Evolutionary conservation across 768 basidiomycete species (phyloP), one percentile per base, ranked within the genome.

Genomic region (Brasilioporus rufonigricans): DNA sequence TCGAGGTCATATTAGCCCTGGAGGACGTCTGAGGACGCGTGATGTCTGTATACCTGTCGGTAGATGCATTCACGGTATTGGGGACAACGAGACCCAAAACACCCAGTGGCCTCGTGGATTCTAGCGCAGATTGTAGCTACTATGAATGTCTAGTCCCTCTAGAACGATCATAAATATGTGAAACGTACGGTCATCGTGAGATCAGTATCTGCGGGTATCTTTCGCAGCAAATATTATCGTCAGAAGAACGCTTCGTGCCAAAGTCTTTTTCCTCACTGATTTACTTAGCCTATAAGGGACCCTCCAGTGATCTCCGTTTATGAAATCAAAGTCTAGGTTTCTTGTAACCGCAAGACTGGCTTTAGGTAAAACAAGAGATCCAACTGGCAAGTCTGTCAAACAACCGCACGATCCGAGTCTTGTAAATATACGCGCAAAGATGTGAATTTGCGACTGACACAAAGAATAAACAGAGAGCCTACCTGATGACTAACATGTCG

Each of bases 401-500:
- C 81, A 81, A 27, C 89, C 90, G 62, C 90, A 93, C 7, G 90
- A 91, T 40, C 91, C 90, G n/a, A 91, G 75, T 57, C 89, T 91
- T 65, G 44, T 58, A 50, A 18, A 40, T 32, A 40, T 43, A 32
- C 39, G 32, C 29, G 32, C 45, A 52, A 44, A 48, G 35, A 35
- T 41, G 14, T 24, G 48, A 19, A 41, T 45, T 46, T 21, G 23
- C 35, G 16, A 36, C 26, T 44, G 26, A 33, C 32, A 52, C 5
- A 19, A 48, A 44, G 11, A 46, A 29, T 16, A 26, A 9, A 5
- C 10, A 39, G 18, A 29, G 19, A 29, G 39, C 68, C 51, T 47
- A 80, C 80, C 80, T 75, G 47, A 82, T 71, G 55, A 82, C 73
- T 48, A 79, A 67, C 76, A 82, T 76, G 53, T 81, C 80, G 16